A percentile compares a stretch with the other conserved stretches of the same genome.
Conservation (phyloP, 345 rosid species). For the Hibiscus mutabilis region DNA sequence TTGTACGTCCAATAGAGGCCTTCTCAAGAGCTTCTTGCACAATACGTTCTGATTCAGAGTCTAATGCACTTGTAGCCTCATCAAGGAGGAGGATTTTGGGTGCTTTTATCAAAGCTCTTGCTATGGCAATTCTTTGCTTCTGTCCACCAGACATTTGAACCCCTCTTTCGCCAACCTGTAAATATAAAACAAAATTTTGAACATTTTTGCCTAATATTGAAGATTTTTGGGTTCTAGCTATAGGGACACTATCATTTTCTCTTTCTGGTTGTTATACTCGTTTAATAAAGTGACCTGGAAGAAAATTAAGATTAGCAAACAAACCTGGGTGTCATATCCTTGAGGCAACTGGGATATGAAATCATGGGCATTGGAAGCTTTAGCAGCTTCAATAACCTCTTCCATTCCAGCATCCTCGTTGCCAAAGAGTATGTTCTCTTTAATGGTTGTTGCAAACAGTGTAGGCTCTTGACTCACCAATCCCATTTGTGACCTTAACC, state of each 20-base stretch:
- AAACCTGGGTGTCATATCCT: conserved; percentile 72
- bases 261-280: neutral
- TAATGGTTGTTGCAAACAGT: conserved; percentile 66
- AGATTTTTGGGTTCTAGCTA: too few species aligned
- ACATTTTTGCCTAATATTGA: neutral
- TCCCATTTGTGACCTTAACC: conserved; percentile 78
- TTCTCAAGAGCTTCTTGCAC: conserved; percentile 69
- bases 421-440: conserved; percentile 68
- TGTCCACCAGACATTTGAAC: conserved; percentile 51
- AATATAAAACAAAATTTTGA: neutral
- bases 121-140: conserved; percentile 74
- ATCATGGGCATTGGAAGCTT: conserved; percentile 59
- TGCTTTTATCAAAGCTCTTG: conserved; percentile 62
- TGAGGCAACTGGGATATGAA: conserved; percentile 58
- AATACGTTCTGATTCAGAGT: conserved; percentile 58
- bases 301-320: neutral
- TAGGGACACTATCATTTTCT: too few species aligned
- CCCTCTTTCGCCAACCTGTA: conserved; percentile 76
- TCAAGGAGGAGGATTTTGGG: conserved; percentile 64
- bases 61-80: conserved; percentile 85
- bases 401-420: conserved; percentile 53
- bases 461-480: conserved; percentile 74
- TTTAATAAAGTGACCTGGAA: neutral
- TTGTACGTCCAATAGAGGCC: conserved; percentile 59
- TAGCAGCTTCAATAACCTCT: conserved; percentile 51